Evolutionary conservation across 2,329 filamentous ascomycete genomes (phyloP).

Genomic region (Podosphaera fusca): DNA sequence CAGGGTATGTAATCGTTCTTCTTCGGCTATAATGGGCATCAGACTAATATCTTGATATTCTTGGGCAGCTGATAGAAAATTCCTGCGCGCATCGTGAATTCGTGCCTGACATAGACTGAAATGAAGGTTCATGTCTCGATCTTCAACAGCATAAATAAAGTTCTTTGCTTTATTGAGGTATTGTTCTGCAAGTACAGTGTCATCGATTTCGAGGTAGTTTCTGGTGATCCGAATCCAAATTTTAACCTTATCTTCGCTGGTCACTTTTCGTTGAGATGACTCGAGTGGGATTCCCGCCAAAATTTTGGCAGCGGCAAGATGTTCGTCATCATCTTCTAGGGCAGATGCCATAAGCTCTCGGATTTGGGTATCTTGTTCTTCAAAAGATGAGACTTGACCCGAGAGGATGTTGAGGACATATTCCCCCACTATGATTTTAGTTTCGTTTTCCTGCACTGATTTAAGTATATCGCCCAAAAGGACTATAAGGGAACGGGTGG

Average conservation of each 20-base stretch:
- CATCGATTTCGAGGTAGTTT: slow-evolving; percentile 83
- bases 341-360: slow-evolving; percentile 65
- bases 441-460: slow-evolving; percentile 33
- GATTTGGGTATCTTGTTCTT: slow-evolving; percentile 63
- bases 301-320: slow-evolving; percentile 48
- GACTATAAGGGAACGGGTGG: slow-evolving; percentile 13
- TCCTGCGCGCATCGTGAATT: slow-evolving; percentile 73
- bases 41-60: slow-evolving; percentile 77
- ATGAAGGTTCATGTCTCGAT: slow-evolving; percentile 54
- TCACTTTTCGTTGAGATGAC: slow-evolving; percentile 63
- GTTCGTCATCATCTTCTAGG: slow-evolving; percentile 66
- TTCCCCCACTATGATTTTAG: slow-evolving; percentile 53
- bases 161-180: slow-evolving; percentile 94
- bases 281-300: slow-evolving; percentile 76
- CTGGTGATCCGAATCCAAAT: slow-evolving; percentile 89
- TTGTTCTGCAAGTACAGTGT: slow-evolving; percentile 60
- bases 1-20: slow-evolving; percentile 66
- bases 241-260: slow-evolving; percentile 57
- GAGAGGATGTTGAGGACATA: slow-evolving; percentile 45
- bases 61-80: slow-evolving; percentile 69
- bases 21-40: slow-evolving; percentile 55
- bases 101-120: slow-evolving; percentile 84
- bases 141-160: slow-evolving; percentile 54
- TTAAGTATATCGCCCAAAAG: slow-evolving; percentile 41
- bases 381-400: slow-evolving; percentile 43